Percentiles rank a stretch among this genome's conserved stretches.
phyloP scores from a whole-genome alignment of 768 basidiomycete species.

The Cytidiella melzeri region DNA sequence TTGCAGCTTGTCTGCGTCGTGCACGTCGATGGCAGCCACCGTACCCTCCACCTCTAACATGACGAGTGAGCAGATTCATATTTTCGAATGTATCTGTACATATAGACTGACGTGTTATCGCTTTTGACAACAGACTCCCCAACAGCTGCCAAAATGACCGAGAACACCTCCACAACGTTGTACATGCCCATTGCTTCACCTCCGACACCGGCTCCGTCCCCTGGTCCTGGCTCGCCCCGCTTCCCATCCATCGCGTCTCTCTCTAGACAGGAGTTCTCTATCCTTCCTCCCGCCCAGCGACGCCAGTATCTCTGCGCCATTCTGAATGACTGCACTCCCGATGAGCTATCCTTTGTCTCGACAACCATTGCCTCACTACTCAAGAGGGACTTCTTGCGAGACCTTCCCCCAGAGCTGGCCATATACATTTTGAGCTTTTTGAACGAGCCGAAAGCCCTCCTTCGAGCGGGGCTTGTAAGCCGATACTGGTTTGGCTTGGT shows the following conservation, averaged over 20 bases:
- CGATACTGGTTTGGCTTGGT: conserved; percentile 64
- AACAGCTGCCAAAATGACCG: conserved; percentile 4
- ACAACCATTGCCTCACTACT: conserved; percentile 58
- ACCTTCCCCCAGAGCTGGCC: conserved; percentile 52
- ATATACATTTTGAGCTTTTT: conserved; percentile 73
- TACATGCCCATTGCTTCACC: conserved; percentile 53
- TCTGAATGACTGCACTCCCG: conserved; percentile 47
- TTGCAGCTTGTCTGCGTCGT: no score
- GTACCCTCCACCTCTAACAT: no score
- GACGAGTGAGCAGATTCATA: no score
- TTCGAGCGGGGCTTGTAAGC: conserved; percentile 65
- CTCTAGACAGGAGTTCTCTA: conserved; percentile 22
- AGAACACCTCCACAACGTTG: conserved; percentile 27
- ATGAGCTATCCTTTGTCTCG: conserved; percentile 63
- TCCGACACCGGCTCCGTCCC: conserved; percentile 59
- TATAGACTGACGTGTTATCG: no score
- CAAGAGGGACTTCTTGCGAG: conserved; percentile 51
- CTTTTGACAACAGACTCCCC: no score
- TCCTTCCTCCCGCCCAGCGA: conserved; percentile 36
- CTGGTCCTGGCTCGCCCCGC: conserved; percentile 28
- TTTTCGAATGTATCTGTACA: no score
- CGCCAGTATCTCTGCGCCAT: conserved; percentile 46
- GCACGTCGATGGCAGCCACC: no score
- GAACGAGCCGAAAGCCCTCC: conserved; percentile 66
- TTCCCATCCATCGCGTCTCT: conserved; percentile 24